phyloP scores from a whole-genome alignment of 202 grass and related monocot genomes.

The Dendrocalamus latiflorus region DNA sequence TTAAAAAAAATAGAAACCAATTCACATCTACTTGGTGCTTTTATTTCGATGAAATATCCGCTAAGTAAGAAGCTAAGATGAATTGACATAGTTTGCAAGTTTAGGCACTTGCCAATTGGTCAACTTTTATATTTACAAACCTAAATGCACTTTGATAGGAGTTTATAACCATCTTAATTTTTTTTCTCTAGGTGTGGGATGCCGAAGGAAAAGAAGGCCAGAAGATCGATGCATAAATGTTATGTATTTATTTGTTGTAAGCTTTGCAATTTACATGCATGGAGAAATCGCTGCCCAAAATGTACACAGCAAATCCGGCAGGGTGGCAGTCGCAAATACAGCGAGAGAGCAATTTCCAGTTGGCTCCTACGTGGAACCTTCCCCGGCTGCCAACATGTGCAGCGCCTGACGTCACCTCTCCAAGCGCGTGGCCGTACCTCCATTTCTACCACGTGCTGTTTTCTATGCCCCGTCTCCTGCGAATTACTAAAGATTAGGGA shows the following conservation, averaged over 20 bases:
- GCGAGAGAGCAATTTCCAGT: neutral
- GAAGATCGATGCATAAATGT: neutral
- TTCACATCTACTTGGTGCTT: neutral
- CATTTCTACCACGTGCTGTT: neutral
- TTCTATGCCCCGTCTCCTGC: neutral
- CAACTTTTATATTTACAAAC: neutral
- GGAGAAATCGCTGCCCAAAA: neutral
- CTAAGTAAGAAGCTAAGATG: neutral
- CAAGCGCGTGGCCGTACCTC: conserved; percentile 8
- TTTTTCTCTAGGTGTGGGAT: neutral
- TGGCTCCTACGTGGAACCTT: conserved; percentile 30
- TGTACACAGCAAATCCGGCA: neutral
- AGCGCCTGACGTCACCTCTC: neutral
- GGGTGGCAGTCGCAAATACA: neutral
- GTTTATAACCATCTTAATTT: no score
- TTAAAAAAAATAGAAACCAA: no score
- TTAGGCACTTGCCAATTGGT: neutral
- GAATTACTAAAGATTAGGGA: neutral
- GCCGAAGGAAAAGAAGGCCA: neutral
- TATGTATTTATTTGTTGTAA: neutral
- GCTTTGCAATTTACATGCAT: neutral
- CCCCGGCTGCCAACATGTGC: neutral
- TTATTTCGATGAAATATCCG: neutral
- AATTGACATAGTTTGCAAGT: neutral
- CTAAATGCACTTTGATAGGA: neutral